Conservation (phyloP, 805 yeast genomes). For the Zygoascus bituminiphila region DNA sequence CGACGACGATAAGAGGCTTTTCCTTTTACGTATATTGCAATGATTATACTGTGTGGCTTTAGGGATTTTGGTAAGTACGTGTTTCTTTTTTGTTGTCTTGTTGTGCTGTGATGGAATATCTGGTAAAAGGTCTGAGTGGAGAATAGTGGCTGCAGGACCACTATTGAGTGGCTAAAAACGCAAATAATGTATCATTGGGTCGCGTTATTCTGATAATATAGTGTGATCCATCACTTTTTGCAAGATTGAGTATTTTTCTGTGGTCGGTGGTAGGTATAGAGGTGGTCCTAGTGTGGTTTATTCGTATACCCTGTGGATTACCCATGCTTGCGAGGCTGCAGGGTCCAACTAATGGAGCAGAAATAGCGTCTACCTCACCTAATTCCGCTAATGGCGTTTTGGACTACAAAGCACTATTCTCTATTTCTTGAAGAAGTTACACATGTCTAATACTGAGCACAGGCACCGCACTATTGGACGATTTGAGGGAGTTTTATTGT, state of each 20-base stretch:
- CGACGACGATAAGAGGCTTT: constrained; percentile 13
- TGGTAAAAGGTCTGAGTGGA: constrained; percentile 10
- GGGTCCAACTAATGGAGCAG: neutral
- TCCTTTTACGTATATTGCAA: neutral
- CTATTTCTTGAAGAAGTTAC: neutral
- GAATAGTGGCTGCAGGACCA: neutral
- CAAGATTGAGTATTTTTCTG: neutral
- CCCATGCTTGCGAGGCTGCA: too few relatives aligned
- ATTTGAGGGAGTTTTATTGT: too few relatives aligned
- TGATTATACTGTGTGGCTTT: neutral
- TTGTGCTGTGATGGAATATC: constrained; percentile 8
- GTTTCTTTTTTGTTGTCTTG: neutral
- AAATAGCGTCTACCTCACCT: neutral
- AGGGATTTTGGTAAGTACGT: neutral
- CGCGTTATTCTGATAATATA: neutral
- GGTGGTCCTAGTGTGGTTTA: neutral
- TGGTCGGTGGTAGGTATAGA: neutral
- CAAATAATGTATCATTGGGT: neutral
- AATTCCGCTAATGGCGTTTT: neutral
- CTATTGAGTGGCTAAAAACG: neutral
- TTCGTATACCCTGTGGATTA: neutral
- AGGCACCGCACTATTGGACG: too few relatives aligned
- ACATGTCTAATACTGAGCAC: neutral
- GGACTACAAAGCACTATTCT: neutral
- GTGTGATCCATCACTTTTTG: neutral